Evolutionary conservation across 73 alveolate genomes (phyloP).

Genomic region (Tetrahymena thermophila): DNA sequence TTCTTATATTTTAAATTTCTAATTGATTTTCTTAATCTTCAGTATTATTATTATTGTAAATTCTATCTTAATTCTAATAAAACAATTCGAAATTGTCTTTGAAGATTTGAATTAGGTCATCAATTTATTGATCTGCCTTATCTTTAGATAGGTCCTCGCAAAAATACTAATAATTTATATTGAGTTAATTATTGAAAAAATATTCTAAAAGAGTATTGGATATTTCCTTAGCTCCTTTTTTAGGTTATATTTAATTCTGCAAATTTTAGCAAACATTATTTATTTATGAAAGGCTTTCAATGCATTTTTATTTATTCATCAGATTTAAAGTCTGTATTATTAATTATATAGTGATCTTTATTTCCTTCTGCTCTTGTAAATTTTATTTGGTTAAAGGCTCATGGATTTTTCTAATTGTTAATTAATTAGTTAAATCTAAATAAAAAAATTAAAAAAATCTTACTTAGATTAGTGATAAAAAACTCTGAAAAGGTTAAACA

Average conservation of each 20-base stretch:
- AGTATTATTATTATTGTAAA: neutral
- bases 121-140: neutral
- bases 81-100: neutral
- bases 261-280: neutral
- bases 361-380: neutral
- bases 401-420: neutral
- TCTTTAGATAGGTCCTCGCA: neutral
- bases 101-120: neutral
- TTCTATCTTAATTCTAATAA: neutral
- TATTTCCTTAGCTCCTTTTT: neutral
- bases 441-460: neutral
- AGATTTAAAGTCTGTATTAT: neutral
- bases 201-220: neutral
- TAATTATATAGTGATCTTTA: neutral
- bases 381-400: neutral
- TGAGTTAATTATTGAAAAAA: neutral
- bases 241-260: neutral
- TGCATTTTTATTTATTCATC: neutral
- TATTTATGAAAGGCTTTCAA: neutral
- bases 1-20: neutral
- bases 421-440: neutral
- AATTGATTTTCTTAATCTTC: neutral
- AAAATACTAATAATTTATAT: neutral
- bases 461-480: neutral
- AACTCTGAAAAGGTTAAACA: neutral